phyloP scores from a whole-genome alignment of 768 basidiomycete species.

The Tylopilus sp. region DNA sequence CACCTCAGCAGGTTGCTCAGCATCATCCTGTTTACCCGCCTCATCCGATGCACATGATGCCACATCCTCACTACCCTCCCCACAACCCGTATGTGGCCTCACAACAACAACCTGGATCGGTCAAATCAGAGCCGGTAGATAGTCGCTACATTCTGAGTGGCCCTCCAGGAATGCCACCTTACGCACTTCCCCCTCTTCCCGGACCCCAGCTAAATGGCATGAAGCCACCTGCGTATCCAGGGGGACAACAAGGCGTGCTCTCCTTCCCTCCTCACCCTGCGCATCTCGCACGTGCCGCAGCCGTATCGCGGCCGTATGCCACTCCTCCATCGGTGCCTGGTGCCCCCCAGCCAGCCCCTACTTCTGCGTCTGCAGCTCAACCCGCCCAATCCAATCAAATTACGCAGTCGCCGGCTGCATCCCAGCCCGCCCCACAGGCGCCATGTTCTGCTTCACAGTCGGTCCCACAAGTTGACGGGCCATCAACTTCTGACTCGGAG shows the following conservation, averaged over 20 bases:
- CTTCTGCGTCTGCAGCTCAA: conserved; percentile 16
- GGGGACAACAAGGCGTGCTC: conserved; percentile 56
- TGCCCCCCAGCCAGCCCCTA: conserved; percentile 14
- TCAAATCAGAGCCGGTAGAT: conserved; percentile 76
- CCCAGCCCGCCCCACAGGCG: conserved; percentile 17
- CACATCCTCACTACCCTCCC: conserved; percentile 52
- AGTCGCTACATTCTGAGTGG: conserved; percentile 58
- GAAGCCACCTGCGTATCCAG: conserved; percentile 49
- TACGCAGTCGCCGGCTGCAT: conserved; percentile 5
- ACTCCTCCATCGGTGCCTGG: conserved; percentile 22
- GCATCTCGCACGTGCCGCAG: conserved; percentile 23
- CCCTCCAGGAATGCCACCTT: conserved; percentile 40
- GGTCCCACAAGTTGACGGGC: conserved; percentile 83
- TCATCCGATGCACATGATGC: conserved; percentile 61
- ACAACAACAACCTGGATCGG: conserved; percentile 39
- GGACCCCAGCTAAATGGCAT: conserved; percentile 61
- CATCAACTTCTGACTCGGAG: conserved; percentile 63
- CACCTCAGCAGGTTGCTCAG: conserved; percentile 42
- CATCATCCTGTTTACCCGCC: conserved; percentile 55
- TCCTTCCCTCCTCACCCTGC: conserved; percentile 44
- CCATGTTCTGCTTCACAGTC: conserved; percentile 22
- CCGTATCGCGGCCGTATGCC: conserved; percentile 22
- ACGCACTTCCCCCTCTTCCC: conserved; percentile 58
- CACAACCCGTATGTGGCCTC: conserved; percentile 50
- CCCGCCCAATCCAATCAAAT: conserved; percentile 16